Evolutionary conservation across 371 early-diverging fungal species (phyloP).

Genomic region (Zychaea mexicana): DNA sequence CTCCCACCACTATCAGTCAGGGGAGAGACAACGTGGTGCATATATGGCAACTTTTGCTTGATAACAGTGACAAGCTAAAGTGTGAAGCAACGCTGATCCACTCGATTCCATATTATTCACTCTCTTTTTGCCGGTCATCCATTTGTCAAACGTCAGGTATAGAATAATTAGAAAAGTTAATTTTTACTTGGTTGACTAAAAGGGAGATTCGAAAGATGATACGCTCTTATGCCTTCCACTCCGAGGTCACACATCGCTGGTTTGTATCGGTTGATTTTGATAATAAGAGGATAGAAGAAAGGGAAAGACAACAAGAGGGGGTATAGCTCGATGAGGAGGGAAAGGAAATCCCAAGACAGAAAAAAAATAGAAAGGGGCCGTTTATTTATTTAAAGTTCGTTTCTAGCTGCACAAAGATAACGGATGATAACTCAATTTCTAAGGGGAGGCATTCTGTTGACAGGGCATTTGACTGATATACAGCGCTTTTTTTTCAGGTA

Average conservation of each 20-base stretch:
- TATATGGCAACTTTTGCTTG: constrained; percentile 38
- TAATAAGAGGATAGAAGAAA: background rate
- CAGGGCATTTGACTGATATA: too few species aligned
- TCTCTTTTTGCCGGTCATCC: constrained; percentile 48
- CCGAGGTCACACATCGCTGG: constrained; percentile 29
- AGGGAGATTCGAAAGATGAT: background rate
- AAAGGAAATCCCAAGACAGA: background rate
- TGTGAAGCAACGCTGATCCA: constrained; percentile 11
- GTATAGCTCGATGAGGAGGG: too few species aligned
- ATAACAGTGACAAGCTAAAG: constrained; percentile 3
- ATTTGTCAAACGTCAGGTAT: constrained; percentile 19
- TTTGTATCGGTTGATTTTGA: constrained; percentile 7
- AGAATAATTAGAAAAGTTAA: background rate
- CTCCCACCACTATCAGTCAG: too few species aligned
- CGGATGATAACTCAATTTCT: background rate
- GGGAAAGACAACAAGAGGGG: background rate
- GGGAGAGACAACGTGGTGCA: constrained; percentile 53
- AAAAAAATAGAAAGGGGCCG: too few species aligned
- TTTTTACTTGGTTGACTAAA: background rate
- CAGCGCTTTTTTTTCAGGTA: constrained; percentile 32
- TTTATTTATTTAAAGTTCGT: background rate
- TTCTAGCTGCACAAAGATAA: background rate
- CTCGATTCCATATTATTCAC: constrained; percentile 36
- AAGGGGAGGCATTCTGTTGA: too few species aligned
- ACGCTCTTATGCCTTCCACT: constrained; percentile 29